Evolutionary conservation across 148 eudicot species (phyloP), one percentile per base, ranked within the genome.

Genomic region (Pharnaceum exiguum): DNA sequence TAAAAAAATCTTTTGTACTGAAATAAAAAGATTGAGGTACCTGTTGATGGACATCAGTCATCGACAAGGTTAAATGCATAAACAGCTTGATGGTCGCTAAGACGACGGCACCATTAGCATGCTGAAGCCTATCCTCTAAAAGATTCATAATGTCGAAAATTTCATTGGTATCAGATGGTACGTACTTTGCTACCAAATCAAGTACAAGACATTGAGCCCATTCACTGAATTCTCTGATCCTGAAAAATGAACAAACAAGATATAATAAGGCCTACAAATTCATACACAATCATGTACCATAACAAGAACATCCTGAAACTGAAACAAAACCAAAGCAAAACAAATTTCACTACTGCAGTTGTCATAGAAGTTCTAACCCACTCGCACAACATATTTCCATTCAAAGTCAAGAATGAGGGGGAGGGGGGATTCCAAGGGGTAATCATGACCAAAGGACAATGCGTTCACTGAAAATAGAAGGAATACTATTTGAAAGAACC

Each of bases 11-110:
- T 17, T 10, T 13, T 15, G 56, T 38, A 26, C 15, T 1, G 26
- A 16, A 11, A 33, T n/a, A 31, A 30, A 30, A 42, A 26, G 15
- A 59, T 18, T 61, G 22, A 66, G 23, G 59, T 68, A 94, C 99
- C 99, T 89, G 99, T 57, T 94, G 99, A 81, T 89, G 99, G 73
- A 86, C 91, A 74, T 94, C 99, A 23, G 89, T 82, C 99, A 94
- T 94, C 55, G 95, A 86, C 60, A 94, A 57, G 12, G 99, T 94
- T 78, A 94, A 57, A 56, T 89, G 99, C 68, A 94, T 75, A 71
- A 94, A 94, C 71, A 94, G 46, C 85, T 94, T 94, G 65, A 83
- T 75, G 38, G 96, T 94, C 46, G 99, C 95, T 67, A 94, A 79
- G 51, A 94, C 99, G 75, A 94, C 95, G 10, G 99, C 99, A 68